A percentile compares a stretch with the other conserved stretches of the same genome.
These are phyloP conservation scores for Phanerochaete carnosa DNA, from an alignment of 768 basidiomycete genomes.

Conservation along the genomic window DNA sequence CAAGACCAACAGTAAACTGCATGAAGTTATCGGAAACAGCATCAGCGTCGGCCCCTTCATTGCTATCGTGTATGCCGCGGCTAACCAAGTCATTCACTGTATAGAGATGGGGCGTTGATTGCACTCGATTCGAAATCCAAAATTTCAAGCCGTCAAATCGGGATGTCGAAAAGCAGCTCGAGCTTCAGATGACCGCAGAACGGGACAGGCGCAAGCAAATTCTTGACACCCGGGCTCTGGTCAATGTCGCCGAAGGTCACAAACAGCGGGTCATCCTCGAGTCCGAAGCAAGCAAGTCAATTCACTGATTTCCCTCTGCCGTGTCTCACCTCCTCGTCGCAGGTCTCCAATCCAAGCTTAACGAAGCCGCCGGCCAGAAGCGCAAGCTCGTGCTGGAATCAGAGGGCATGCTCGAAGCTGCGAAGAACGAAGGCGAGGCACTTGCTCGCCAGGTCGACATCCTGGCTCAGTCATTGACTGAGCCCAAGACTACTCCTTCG, in stretches of 20 bases:
- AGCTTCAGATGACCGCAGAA: slow-evolving; percentile 60
- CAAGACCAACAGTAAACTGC: slow-evolving; percentile 44
- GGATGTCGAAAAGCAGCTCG: slow-evolving; percentile 60
- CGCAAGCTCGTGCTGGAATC: slow-evolving; percentile 50
- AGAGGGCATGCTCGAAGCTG: slow-evolving; percentile 45
- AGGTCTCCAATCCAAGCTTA: slow-evolving; percentile 44
- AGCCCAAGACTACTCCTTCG: slow-evolving; percentile 26
- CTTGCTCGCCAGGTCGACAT: slow-evolving; percentile 46
- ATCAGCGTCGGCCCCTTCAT: slow-evolving; percentile 33
- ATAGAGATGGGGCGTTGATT: slow-evolving; percentile 56
- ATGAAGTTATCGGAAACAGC: slow-evolving; percentile 46
- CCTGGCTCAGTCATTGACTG: slow-evolving; percentile 39
- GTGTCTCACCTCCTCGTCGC: background rate
- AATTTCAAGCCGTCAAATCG: slow-evolving; percentile 57
- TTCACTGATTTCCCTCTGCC: background rate
- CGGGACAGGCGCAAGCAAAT: slow-evolving; percentile 53
- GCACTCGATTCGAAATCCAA: slow-evolving; percentile 57
- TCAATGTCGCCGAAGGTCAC: slow-evolving; percentile 57
- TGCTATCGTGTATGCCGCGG: background rate
- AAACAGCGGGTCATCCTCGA: slow-evolving; percentile 55
- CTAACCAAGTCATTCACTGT: background rate
- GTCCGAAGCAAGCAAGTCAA: slow-evolving; percentile 43
- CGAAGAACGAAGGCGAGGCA: slow-evolving; percentile 43
- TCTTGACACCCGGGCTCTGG: slow-evolving; percentile 53
- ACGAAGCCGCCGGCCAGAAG: slow-evolving; percentile 51